phyloP scores from a whole-genome alignment of 352 stramenopile species.

The Phytophthora cryptogea region DNA sequence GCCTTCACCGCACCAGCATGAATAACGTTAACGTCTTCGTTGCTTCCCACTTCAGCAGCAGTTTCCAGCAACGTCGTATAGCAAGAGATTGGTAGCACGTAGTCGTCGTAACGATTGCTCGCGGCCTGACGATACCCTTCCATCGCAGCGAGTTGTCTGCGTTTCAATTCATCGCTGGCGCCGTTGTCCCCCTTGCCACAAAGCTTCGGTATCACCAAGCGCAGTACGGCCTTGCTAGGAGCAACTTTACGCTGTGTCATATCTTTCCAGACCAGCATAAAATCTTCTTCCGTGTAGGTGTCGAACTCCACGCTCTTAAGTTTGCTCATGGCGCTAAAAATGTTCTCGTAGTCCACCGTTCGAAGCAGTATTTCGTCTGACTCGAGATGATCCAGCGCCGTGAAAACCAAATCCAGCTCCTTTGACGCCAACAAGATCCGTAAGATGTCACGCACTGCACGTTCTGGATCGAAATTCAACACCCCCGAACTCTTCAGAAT shows the following conservation, averaged over 20 bases:
- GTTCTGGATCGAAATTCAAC: conserved; percentile 29
- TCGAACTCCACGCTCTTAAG: conserved; percentile 6
- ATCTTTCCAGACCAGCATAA: conserved; percentile 47
- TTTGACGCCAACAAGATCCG: conserved; percentile 40
- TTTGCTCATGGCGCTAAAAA: conserved; percentile 53
- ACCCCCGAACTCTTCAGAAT: conserved; percentile 14
- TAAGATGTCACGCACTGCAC: conserved; percentile 27
- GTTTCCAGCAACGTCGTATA: conserved; percentile 48
- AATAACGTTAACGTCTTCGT: conserved; percentile 44
- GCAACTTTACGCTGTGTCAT: conserved; percentile 42
- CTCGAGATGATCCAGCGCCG: conserved; percentile 41
- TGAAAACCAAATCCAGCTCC: conserved; percentile 35
- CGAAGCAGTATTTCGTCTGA: conserved; percentile 36
- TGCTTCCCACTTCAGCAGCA: conserved; percentile 29
- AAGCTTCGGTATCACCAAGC: conserved; percentile 35
- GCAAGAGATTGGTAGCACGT: conserved; percentile 40
- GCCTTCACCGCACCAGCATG: conserved; percentile 41
- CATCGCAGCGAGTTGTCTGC: conserved; percentile 17
- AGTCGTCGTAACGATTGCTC: conserved; percentile 35
- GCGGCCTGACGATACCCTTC: conserved; percentile 27
- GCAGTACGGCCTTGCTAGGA: conserved; percentile 42
- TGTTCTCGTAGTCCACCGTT: conserved; percentile 38
- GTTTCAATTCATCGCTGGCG: conserved; percentile 27
- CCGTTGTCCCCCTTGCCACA: conserved; percentile 14
- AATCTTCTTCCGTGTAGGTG: conserved; percentile 37